Conservation (phyloP, 495 filamentous ascomycete species). For the Sporormia fimetaria region DNA sequence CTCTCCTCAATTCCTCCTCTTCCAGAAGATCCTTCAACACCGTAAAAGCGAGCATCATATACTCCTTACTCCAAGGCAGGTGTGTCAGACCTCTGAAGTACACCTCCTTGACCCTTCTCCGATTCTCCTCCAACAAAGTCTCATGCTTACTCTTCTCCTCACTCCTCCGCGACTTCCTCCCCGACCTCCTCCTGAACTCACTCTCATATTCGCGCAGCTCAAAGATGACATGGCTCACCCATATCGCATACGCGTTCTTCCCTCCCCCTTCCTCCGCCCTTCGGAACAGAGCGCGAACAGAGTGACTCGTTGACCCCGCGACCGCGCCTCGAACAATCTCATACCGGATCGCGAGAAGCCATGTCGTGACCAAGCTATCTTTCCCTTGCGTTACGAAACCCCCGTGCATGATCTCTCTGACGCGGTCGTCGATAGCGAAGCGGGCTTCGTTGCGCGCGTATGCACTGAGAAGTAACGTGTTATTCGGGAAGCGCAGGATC, state of each 20-base stretch:
- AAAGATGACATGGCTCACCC: slow-evolving; percentile 26
- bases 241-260: slow-evolving; percentile 24
- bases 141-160: slow-evolving; percentile 12
- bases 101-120: slow-evolving; percentile 23
- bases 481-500: slow-evolving; percentile 55
- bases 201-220: slow-evolving; percentile 13
- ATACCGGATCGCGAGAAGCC: slow-evolving; percentile 55
- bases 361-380: slow-evolving; percentile 41
- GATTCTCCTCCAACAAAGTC: slow-evolving; percentile 1
- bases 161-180: slow-evolving; percentile 4
- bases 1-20: slow-evolving; percentile 35
- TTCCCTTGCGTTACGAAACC: slow-evolving; percentile 32
- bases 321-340: slow-evolving; percentile 34
- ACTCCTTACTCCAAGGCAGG: slow-evolving; percentile 35
- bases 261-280: slow-evolving; percentile 21
- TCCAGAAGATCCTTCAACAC: slow-evolving; percentile 28
- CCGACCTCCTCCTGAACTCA: slow-evolving; percentile 4
- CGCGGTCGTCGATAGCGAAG: slow-evolving; percentile 53
- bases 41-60: slow-evolving; percentile 33
- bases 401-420: slow-evolving; percentile 48
- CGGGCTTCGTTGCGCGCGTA: slow-evolving; percentile 36
- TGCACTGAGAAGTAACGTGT: slow-evolving; percentile 64
- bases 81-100: slow-evolving; percentile 28
- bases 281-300: slow-evolving; percentile 25
- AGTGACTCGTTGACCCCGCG: slow-evolving; percentile 21